phyloP scores from a whole-genome alignment of 495 filamentous ascomycete species.

The Tuber magnatum region DNA sequence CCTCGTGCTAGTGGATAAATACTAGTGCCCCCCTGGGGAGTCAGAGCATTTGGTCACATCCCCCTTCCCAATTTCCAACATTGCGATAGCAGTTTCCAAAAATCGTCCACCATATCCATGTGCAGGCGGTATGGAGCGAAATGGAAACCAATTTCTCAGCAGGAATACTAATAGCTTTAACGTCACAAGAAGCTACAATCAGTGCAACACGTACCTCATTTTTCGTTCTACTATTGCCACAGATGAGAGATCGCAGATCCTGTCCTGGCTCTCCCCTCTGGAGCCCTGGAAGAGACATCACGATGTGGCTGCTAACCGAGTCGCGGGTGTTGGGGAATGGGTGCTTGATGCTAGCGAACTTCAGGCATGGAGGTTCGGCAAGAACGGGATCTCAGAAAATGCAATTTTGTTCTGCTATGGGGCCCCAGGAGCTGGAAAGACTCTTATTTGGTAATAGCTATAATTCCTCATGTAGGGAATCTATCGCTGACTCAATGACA shows the following conservation, averaged over 20 bases:
- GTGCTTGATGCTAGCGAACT: background rate
- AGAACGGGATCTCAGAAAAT: background rate
- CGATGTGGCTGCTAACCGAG: background rate
- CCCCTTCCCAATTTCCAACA: background rate
- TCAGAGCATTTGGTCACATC: too few species aligned
- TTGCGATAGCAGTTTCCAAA: background rate
- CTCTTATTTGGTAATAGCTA: background rate
- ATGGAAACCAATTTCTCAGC: background rate
- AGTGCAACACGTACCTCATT: background rate
- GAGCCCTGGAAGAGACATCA: background rate
- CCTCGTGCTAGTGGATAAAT: too few species aligned
- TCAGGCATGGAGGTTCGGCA: background rate
- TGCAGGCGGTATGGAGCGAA: background rate
- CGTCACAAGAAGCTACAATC: background rate
- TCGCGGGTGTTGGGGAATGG: background rate
- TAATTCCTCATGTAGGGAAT: background rate
- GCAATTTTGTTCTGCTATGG: background rate
- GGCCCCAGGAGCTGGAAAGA: background rate
- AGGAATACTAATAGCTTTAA: background rate
- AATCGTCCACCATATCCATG: background rate
- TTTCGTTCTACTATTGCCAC: background rate
- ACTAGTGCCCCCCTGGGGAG: too few species aligned
- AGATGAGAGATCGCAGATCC: background rate
- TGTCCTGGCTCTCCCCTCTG: background rate
- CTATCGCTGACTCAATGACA: background rate